Percentiles rank a stretch among this genome's conserved stretches.
Evolutionary conservation across 2,329 filamentous ascomycete species (phyloP).

Genomic region (Cladophialophora immunda): DNA sequence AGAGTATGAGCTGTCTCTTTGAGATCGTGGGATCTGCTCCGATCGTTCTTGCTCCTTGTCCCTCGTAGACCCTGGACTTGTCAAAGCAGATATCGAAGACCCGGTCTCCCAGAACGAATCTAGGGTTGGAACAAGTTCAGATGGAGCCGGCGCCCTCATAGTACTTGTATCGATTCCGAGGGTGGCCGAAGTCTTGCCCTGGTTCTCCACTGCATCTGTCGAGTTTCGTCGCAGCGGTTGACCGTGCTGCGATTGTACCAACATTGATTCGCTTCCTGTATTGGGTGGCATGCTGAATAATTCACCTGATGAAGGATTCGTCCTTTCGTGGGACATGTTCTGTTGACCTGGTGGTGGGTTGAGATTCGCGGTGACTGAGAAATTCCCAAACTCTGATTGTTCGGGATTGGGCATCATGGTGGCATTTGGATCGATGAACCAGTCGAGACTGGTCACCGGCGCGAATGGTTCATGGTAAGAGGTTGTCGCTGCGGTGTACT

Average conservation of each 20-base stretch:
- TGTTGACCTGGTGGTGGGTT: not conserved
- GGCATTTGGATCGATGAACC: constrained; percentile 53
- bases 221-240: not conserved
- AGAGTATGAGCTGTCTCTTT: constrained; percentile 8
- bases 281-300: not conserved
- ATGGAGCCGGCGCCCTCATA: not conserved
- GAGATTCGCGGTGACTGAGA: not conserved
- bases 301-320: not conserved
- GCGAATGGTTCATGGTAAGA: constrained; percentile 73
- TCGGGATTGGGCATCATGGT: not conserved
- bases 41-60: not conserved
- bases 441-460: constrained; percentile 69
- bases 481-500: constrained; percentile 51
- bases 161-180: not conserved
- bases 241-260: not conserved
- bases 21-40: constrained; percentile 2
- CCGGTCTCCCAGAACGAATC: not conserved
- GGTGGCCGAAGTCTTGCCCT: not conserved
- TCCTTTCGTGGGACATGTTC: not conserved
- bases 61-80: not conserved
- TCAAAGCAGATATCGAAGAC: not conserved
- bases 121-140: not conserved
- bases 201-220: not conserved
- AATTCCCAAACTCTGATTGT: not conserved
- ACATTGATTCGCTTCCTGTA: not conserved